Evolutionary conservation across 768 basidiomycete species (phyloP), one percentile per base, ranked within the genome.

Genomic region (Glaciozyma antarctica): DNA sequence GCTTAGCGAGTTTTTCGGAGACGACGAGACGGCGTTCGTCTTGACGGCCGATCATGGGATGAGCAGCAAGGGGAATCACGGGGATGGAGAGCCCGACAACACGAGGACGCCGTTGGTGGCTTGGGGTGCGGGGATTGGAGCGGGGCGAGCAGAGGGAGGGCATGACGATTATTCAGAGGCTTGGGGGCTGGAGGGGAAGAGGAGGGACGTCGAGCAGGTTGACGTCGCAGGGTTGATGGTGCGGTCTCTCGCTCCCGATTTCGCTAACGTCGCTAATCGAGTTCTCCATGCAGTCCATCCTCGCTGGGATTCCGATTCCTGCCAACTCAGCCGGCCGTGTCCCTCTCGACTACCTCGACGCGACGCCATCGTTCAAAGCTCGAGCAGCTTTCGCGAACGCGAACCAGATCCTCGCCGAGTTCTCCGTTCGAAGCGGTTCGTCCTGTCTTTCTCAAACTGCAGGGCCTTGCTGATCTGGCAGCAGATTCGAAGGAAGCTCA

Each of bases 31-130:
- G 0, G 82, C 82, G 64, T 90, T 81, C 73, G 76, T 91, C 41
- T 91, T 89, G 74, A 91, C 87, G 3, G 88, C 90, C 0, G 90
- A 92, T 75, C 90, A 92, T 73, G 90, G 90, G 13, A 92, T 92
- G 90, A 88, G 87, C 6, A 82, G 80, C 41, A 86, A 89, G 61
- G 90, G 90, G 17, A 91, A 90, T 73, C 90, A 92, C 64, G 90
- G 90, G 6, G 90, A 92, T 66, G 90, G 90, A 45, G 88, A 90
- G 72, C 89, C 89, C 0, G 89, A 91, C 73, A 90, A 87, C 71
- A 90, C 89, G 9, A 83, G 88, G 52, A 92, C 90, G 2, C 90
- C 90, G 22, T 80, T 90, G 9, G 80, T 92, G 26, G 84, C 82
- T 2, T 92, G 90, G 90, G 90, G 90, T 0, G 80, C 83, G 44